These are phyloP conservation scores for Hyaloperonospora arabidopsidis DNA, from an alignment of 352 stramenopile genomes.

Conservation along the genomic window DNA sequence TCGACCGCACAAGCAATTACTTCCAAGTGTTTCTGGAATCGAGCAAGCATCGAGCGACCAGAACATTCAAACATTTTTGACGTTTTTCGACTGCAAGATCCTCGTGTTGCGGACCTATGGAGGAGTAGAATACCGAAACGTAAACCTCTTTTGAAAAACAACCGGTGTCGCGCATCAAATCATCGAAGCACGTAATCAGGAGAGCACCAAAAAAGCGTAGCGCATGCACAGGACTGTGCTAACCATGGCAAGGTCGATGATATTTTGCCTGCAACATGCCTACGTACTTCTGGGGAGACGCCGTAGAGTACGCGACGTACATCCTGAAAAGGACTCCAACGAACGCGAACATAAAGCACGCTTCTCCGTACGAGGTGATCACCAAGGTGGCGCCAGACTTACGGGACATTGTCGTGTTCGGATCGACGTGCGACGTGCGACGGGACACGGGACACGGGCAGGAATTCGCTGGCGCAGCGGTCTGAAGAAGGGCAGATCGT, in stretches of 20 bases:
- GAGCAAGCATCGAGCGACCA: not conserved
- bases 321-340: constrained; percentile 25
- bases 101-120: constrained; percentile 16
- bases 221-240: constrained; percentile 27
- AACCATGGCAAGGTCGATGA: constrained; percentile 25
- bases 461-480: too few relatives aligned
- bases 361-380: constrained; percentile 6
- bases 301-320: constrained; percentile 23
- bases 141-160: constrained; percentile 19
- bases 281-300: constrained; percentile 22
- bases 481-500: too few relatives aligned
- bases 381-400: not conserved
- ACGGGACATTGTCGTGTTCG: not conserved
- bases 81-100: constrained; percentile 11
- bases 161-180: constrained; percentile 16
- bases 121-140: constrained; percentile 22
- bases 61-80: constrained; percentile 8
- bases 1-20: not conserved
- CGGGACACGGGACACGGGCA: too few relatives aligned
- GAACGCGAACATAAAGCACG: constrained; percentile 4
- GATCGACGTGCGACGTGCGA: not conserved
- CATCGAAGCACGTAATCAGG: constrained; percentile 9
- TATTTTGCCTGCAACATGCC: constrained; percentile 20
- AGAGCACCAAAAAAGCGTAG: constrained; percentile 23
- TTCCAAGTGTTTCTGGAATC: not conserved